Evolutionary conservation across 306 rosid species (phyloP).

Genomic region (Acacia crassicarpa): DNA sequence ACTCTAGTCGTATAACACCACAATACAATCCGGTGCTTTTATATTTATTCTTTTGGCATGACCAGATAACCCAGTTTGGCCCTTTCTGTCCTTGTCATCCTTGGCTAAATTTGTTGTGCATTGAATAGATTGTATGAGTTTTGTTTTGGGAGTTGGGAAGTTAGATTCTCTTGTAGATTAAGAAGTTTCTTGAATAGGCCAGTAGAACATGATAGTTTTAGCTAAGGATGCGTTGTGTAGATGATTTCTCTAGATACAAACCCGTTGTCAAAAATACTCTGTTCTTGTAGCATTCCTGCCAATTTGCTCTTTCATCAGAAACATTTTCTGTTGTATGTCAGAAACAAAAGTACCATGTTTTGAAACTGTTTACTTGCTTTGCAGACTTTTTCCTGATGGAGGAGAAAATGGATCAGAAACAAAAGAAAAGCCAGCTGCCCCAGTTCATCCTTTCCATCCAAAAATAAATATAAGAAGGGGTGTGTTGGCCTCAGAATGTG

Average conservation of each 20-base stretch:
- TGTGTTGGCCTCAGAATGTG: conserved; percentile 71
- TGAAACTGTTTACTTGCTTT: not conserved
- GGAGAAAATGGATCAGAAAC: conserved; percentile 53
- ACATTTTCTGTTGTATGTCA: not conserved
- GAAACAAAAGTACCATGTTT: not conserved
- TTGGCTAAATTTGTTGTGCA: not conserved
- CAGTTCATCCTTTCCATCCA: conserved; percentile 95
- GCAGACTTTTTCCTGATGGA: conserved; percentile 79
- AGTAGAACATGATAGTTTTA: not conserved
- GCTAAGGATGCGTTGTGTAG: not conserved
- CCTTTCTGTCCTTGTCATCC: not conserved
- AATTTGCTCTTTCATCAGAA: conserved; percentile 5
- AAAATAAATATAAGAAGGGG: conserved; percentile 76
- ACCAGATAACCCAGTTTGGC: not conserved
- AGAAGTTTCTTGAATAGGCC: not conserved
- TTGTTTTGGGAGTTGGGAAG: not conserved
- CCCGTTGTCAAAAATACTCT: not conserved
- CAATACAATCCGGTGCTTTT: not conserved
- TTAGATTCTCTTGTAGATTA: not conserved
- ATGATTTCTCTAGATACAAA: not conserved
- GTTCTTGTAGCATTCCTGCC: not conserved
- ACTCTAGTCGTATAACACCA: not conserved
- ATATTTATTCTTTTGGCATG: not conserved
- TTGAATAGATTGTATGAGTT: not conserved
- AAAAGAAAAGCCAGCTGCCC: conserved; percentile 62